Evolutionary conservation across 1,139 yeast genomes (phyloP), one percentile per base, ranked within the genome.

Genomic region (Blastobotrys elegans): DNA sequence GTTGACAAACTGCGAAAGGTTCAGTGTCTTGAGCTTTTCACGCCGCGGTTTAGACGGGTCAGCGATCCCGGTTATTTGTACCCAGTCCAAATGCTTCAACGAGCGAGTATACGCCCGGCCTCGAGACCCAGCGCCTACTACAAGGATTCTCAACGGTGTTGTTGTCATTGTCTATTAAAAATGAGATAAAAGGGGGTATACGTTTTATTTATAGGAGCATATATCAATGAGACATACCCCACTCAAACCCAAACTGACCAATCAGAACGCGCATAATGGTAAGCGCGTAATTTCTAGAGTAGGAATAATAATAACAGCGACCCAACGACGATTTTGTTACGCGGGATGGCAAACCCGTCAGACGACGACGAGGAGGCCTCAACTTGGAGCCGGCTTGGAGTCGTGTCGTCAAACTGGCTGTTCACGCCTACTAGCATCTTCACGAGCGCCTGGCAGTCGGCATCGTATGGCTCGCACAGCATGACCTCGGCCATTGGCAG

Each of bases 71-170:
- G 54, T 51, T 36, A 58, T 52, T 18, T 47, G 53, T 20, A 52
- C 52, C 49, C 45, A 56, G 18, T 52, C 54, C 26, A 40, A 20
- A 22, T 55, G 52, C 31, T 50, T 40, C 21, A 58, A 50, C 16
- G 59, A 53, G 14, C 52, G 38, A 3, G 60, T 52, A 40, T 58
- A 58, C 11, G 58, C 56, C 17, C 54, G 42, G 17, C 60, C 62
- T 22, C 62, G 44, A 47, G 53, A 51, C 8, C 62, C 62, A n/a
- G 56, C 61, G 2, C 62, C 62, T 8, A 58, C 51, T 7, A 54
- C 49, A 30, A 58, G 44, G 3, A 56, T 46, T 37, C 33, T 8
- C 14, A 39, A 29, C 14, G 22, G 22, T 16, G 6, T 7, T 4
- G n/a, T n/a, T 30, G 33, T 30, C 17, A 13, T 30, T 30, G 6